Base-by-base conservation (phyloP, 2,329 filamentous ascomycete species). In the Aspergillus fischeri region DNA sequence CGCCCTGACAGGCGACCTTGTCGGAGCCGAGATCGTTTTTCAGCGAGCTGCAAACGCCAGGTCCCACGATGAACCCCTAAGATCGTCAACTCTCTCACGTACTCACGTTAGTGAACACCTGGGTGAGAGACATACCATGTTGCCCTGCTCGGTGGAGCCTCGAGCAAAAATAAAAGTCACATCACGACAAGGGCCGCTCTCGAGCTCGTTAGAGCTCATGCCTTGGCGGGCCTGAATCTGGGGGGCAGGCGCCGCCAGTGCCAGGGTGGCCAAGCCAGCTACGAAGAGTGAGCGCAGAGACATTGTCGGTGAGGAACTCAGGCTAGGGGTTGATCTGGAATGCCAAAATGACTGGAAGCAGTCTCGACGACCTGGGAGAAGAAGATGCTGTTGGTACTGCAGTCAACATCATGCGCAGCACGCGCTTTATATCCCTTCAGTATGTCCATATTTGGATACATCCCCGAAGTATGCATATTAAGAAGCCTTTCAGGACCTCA, bases 141-240 rank as follows among this genome's bases (percentile, higher is more conserved):
- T 77, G 49, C 75, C 76, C 1, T 65, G 55, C 52, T 78, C 75
- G 9, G 70, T 73, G 3, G 71, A 76, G 1, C 73, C 76, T 21
- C 76, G 73, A 2, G 76, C 75, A 49, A 71, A 77, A 53, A 78
- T 72, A 44, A 78, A 73, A 32, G 73, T 74, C 2, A 75, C 67
- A 24, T 67, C 62, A 21, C 71, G 68, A 58, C 76, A 78, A 4
- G 65, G 61, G 1, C 73, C 71, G 1, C 67, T 59, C 28, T 70
- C 59, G 47, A 78, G 69, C 17, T 78, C 76, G 50, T 77, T 75
- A 20, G 66, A 65, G 28, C 61, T 70, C 35, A 52, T 42, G 28
- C 28, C 21, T 49, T 65, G 60, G 32, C 64, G 62, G 7, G 51
- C 45, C n/a, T 57, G 42, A 20, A 62, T 25, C 4, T 52, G 50